Evolutionary conservation across 768 basidiomycete species (phyloP).

Genomic region (Gymnopilus junonius): DNA sequence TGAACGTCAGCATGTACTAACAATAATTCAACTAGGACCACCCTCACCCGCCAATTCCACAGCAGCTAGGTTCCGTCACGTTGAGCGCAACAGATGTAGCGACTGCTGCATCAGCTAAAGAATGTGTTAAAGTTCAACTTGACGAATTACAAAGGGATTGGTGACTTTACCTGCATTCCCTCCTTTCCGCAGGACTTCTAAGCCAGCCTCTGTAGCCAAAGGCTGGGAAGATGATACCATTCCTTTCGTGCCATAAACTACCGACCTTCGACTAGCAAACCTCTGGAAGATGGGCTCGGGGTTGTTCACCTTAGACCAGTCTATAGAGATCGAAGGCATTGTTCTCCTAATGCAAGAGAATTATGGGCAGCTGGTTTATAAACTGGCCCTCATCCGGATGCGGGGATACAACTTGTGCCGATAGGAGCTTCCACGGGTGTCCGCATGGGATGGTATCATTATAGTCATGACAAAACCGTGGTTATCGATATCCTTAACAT

Average conservation of each 20-base stretch:
- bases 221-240: slow-evolving; percentile 91
- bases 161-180: slow-evolving; percentile 83
- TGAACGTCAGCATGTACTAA: slow-evolving; percentile 9
- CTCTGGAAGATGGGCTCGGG: slow-evolving; percentile 68
- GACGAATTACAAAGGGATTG: slow-evolving; percentile 9
- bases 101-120: slow-evolving; percentile 88
- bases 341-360: not conserved
- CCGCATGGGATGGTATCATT: slow-evolving; percentile 3
- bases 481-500: not conserved
- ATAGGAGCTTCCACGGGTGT: not conserved
- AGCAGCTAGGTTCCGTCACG: slow-evolving; percentile 85
- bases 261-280: slow-evolving; percentile 85
- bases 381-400: not conserved
- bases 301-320: slow-evolving; percentile 67
- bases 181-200: slow-evolving; percentile 90
- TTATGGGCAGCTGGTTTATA: not conserved
- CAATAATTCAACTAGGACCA: not conserved
- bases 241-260: slow-evolving; percentile 86
- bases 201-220: slow-evolving; percentile 86
- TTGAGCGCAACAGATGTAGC: slow-evolving; percentile 93
- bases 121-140: not conserved
- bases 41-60: slow-evolving; percentile 91
- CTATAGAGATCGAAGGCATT: slow-evolving; percentile 43
- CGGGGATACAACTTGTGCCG: not conserved
- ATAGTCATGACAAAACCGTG: not conserved